Base-by-base conservation (phyloP, 2,329 filamentous ascomycete genomes). In the Arthrobotrys megalospora region DNA sequence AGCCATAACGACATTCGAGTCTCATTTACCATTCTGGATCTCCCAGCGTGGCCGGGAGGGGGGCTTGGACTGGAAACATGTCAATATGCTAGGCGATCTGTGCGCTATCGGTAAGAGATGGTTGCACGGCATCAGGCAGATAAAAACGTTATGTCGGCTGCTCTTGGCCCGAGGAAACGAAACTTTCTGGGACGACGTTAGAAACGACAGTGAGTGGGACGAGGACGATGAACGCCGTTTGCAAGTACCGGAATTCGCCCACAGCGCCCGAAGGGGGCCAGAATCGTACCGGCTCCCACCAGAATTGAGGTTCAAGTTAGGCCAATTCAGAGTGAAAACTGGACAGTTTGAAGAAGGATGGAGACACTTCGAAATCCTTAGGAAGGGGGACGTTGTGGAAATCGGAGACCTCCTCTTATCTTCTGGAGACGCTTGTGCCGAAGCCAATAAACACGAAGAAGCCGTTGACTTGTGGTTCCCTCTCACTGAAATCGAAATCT, bases 131-230 rank as follows among this genome's bases (percentile, higher is more conserved):
- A 88, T 97, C 1, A 84, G 84, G 32, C 89, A 91, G 79, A 86
- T 96, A 11, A 96, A 92, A 83, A 87, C 87, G 1, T 84, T 97
- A 14, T 89, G 92, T 21, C 88, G 96, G 71, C 97, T 94, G 93
- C 87, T 97, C 68, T 86, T 97, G 45, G 92, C 93, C 7, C 90
- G 96, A 60, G 86, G 87, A 41, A 86, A 88, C 3, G 94, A 99
- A 83, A 84, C 82, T 0, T 93, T 90, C 82, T 99, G 96, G 96
- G 91, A 96, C 73, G 83, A 87, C 7, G 87, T 88, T 80, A 86
- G 88, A 4, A 93, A 97, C 83, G 94, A 97, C 83, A 88, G 94
- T 71, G 96, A 99, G 85, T 99, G 94, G 90, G 96, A 99, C 83
- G 85, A 88, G 4, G 88, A 91, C 52, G 89, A 93, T 82, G 86